A percentile compares a stretch with the other conserved stretches of the same genome.
These are phyloP conservation scores for Iris pallida DNA, from an alignment of 116 monocot genomes.

Conservation along the genomic window DNA sequence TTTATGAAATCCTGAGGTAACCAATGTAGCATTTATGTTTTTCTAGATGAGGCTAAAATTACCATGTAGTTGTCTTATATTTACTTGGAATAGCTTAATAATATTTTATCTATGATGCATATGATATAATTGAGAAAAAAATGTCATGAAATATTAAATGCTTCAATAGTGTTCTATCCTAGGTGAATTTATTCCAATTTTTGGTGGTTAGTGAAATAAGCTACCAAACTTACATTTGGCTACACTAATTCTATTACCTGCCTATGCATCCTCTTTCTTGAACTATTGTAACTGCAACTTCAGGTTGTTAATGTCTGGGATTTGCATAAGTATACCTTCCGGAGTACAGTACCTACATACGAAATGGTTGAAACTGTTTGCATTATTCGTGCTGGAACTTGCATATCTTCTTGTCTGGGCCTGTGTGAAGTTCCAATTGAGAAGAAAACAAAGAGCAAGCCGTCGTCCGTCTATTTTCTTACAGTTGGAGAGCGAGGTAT, in stretches of 20 bases:
- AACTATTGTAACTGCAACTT: not conserved
- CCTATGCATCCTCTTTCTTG: too few relatives aligned
- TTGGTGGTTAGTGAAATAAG: not conserved
- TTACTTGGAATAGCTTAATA: too few relatives aligned
- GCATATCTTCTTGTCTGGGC: constrained; percentile 36
- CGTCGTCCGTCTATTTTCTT: constrained; percentile 41
- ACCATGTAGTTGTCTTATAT: too few relatives aligned
- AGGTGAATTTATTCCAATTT: not conserved
- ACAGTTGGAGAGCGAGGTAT: constrained; percentile 88
- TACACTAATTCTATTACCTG: too few relatives aligned
- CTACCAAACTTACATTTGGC: too few relatives aligned
- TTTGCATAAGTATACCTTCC: constrained; percentile 48
- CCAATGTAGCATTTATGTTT: too few relatives aligned
- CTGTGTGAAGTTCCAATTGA: constrained; percentile 11
- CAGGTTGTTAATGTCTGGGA: constrained; percentile 95
- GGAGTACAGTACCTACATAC: constrained; percentile 62
- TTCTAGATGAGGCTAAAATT: too few relatives aligned
- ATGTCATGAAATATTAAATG: not conserved
- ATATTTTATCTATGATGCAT: too few relatives aligned
- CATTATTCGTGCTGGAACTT: constrained; percentile 37
- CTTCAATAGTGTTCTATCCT: not conserved
- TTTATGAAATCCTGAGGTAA: too few relatives aligned
- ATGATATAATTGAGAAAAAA: too few relatives aligned
- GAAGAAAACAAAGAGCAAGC: constrained; percentile 21
- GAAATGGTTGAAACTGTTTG: constrained; percentile 82